phyloP scores from a whole-genome alignment of 108 stramenopile species.

The Chaetoceros tenuissimus region DNA sequence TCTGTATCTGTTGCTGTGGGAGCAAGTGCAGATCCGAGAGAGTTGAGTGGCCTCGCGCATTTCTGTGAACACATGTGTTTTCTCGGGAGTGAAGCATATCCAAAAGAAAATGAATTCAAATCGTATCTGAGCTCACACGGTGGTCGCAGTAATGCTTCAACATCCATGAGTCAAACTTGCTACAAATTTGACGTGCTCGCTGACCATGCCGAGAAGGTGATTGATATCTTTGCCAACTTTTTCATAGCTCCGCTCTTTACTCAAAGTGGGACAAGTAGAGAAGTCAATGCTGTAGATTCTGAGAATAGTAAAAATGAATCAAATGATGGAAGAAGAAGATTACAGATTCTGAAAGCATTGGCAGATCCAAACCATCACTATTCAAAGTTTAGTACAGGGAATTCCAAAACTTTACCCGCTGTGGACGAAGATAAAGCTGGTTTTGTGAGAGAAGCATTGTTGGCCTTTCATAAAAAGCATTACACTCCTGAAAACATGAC shows the following conservation, averaged over 20 bases:
- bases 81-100: slow-evolving; percentile 69
- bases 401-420: slow-evolving; percentile 52
- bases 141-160: slow-evolving; percentile 80
- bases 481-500: slow-evolving; percentile 75
- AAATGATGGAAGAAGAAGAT: slow-evolving; percentile 56
- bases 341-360: slow-evolving; percentile 75
- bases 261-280: slow-evolving; percentile 53
- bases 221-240: slow-evolving; percentile 79
- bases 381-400: slow-evolving; percentile 82
- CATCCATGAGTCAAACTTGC: slow-evolving; percentile 68
- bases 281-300: slow-evolving; percentile 80
- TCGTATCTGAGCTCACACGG: slow-evolving; percentile 57
- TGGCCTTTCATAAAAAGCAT: slow-evolving; percentile 75
- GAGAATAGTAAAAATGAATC: slow-evolving; percentile 87
- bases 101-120: slow-evolving; percentile 80
- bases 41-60: slow-evolving; percentile 77
- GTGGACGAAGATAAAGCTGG: slow-evolving; percentile 35
- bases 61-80: slow-evolving; percentile 91
- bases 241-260: slow-evolving; percentile 76
- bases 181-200: slow-evolving; percentile 83
- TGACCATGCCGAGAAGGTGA: slow-evolving; percentile 54
- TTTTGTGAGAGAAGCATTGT: slow-evolving; percentile 49
- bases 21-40: slow-evolving; percentile 64
- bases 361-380: slow-evolving; percentile 57
- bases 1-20: slow-evolving; percentile 57